Conservation (phyloP, 164 flowering plant genomes). For the Macadamia integrifolia region DNA sequence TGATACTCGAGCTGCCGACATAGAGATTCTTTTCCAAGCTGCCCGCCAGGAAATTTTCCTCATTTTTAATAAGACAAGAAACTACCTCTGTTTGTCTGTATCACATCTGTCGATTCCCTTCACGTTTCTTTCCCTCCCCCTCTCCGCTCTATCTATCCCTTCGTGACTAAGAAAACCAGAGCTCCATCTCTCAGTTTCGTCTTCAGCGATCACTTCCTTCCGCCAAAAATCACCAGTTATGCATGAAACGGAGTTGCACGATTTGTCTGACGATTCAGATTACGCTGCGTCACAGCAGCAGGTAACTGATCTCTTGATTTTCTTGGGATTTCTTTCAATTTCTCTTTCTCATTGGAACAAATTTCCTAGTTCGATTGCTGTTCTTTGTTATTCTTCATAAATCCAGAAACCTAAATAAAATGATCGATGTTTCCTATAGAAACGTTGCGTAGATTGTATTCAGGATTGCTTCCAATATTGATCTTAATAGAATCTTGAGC, state of each 20-base stretch:
- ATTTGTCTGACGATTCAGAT: conserved; percentile 94
- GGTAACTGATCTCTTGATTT: conserved; percentile 23
- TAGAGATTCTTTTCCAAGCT: too few species aligned
- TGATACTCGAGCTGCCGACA: too few species aligned
- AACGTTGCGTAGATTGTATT: not conserved
- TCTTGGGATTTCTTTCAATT: not conserved
- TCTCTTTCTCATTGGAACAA: not conserved
- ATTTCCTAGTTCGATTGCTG: not conserved
- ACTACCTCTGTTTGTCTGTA: too few species aligned
- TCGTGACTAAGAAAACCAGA: conserved; percentile 18
- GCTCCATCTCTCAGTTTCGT: not conserved
- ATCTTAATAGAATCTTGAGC: not conserved
- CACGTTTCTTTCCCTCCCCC: not conserved
- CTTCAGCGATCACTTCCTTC: not conserved
- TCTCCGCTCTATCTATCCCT: not conserved
- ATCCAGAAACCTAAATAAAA: not conserved
- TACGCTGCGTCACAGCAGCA: conserved; percentile 87
- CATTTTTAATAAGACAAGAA: too few species aligned
- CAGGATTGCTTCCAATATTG: not conserved
- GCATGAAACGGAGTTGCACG: conserved; percentile 78
- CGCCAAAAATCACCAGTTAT: conserved; percentile 25
- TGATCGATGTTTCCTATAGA: not conserved
- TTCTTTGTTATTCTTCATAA: not conserved
- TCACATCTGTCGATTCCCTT: too few species aligned
- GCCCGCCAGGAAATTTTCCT: too few species aligned